Evolutionary conservation across 2,329 filamentous ascomycete species (phyloP).

Genomic region (Fusarium sp.): DNA sequence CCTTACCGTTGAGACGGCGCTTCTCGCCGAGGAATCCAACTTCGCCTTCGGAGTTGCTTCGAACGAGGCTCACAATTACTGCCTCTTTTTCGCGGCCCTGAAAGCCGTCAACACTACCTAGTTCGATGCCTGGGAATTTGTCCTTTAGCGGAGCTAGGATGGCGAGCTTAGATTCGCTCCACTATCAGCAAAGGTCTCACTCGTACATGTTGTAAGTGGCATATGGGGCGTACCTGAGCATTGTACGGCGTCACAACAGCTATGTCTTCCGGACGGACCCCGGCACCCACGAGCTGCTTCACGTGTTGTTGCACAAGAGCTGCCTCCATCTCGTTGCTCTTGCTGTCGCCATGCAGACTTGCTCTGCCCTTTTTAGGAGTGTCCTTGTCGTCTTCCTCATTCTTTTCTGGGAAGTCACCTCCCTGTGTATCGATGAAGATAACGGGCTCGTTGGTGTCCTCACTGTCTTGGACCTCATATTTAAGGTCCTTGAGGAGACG

Average conservation of each 20-base stretch:
- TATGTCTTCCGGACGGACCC: constrained; percentile 84
- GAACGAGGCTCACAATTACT: constrained; percentile 90
- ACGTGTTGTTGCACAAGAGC: constrained; percentile 84
- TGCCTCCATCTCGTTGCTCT: constrained; percentile 93
- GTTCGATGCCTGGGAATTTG: constrained; percentile 82
- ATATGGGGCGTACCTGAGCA: constrained; percentile 71
- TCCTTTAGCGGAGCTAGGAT: constrained; percentile 85
- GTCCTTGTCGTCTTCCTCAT: constrained; percentile 75
- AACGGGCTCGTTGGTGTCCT: constrained; percentile 88
- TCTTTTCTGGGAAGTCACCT: constrained; percentile 87
- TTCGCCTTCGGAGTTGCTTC: constrained; percentile 87
- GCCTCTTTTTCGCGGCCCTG: constrained; percentile 98
- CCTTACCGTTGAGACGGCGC: constrained; percentile 87
- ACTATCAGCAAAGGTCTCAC: constrained; percentile 31
- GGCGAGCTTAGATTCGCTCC: constrained; percentile 67
- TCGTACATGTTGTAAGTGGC: constrained; percentile 6
- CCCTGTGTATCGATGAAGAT: constrained; percentile 98
- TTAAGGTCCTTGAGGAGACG: constrained; percentile 81
- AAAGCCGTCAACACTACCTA: constrained; percentile 98
- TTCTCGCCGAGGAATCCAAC: constrained; percentile 95
- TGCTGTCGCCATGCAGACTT: constrained; percentile 69
- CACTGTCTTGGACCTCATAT: constrained; percentile 81
- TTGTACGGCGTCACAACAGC: constrained; percentile 97
- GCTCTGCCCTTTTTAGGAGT: constrained; percentile 57
- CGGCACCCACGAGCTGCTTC: constrained; percentile 77